Evolutionary conservation across 2,329 filamentous ascomycete genomes (phyloP), one percentile per base, ranked within the genome.

Genomic region (Penicillium sp.): DNA sequence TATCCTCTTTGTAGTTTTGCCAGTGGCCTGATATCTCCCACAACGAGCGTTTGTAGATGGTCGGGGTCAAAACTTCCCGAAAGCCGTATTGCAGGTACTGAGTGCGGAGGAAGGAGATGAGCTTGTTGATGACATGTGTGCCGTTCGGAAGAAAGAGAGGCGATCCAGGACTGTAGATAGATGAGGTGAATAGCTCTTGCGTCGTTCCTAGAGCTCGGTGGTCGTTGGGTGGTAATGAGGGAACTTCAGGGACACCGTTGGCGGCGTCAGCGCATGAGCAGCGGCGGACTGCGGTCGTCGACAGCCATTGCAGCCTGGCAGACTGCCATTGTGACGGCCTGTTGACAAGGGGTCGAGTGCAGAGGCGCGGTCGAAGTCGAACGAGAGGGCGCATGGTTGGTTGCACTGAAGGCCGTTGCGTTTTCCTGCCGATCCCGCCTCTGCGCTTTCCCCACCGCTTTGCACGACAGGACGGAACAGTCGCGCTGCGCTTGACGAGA

Each of bases 1-100:
- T 94, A 59, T 94, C 87, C 57, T 94, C 84, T 43, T 86, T 83
- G 68, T 94, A 94, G 63, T 94, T 94, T 39, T 91, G 83, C 74
- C 90, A 81, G 53, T 94, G 88, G 2, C 88, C 88, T 0, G 87
- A 93, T 51, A 82, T 83, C 56, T 86, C 81, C 89, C 88, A 94
- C 19, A 94, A 70, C 4, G 85, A 82, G 63, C 86, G 87, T 60
- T 94, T 94, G 73, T 93, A 94, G 59, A 94, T 93, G 33, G 83
- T 93, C 2, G 89, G 88, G 6, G 87, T 93, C 54, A 94, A 82
- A 50, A 94, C 88, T 63, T 94, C 88, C 51, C 89, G 78, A 62
- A 91, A 94, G 44, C 88, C 88, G 66, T 91, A 93, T 49, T 82
- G 79, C 17, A 84, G 79, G 59, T 94, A 94, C 60, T 94, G 87